phyloP scores from a whole-genome alignment of 768 basidiomycete genomes.

The Termitomyces sp. region DNA sequence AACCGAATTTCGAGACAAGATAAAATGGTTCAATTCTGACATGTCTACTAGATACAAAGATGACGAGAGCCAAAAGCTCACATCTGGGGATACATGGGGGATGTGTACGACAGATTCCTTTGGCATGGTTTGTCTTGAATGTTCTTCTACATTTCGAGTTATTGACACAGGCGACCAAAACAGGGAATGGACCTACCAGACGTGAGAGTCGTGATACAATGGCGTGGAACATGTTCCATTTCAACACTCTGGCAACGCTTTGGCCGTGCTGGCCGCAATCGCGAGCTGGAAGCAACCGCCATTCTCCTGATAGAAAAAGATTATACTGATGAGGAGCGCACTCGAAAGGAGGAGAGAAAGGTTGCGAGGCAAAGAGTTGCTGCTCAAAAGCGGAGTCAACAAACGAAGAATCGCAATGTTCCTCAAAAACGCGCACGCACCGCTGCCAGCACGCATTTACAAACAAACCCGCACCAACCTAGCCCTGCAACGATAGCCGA shows the following conservation, averaged over 20 bases:
- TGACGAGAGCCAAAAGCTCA: conserved; percentile 1
- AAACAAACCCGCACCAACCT: no score
- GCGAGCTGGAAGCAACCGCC: neutral
- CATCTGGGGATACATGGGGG: conserved; percentile 5
- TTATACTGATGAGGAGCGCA: neutral
- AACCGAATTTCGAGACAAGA: neutral
- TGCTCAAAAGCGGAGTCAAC: neutral
- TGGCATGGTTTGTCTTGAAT: neutral
- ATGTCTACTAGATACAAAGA: conserved; percentile 6
- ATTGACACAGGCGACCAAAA: no score
- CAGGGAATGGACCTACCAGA: conserved; percentile 1
- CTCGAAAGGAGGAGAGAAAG: no score
- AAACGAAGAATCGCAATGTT: no score
- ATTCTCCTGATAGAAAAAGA: neutral
- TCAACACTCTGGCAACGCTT: neutral
- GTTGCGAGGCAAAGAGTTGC: neutral
- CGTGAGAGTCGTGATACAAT: neutral
- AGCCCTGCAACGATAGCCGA: no score
- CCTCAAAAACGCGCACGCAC: no score
- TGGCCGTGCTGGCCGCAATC: neutral
- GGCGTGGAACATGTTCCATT: neutral
- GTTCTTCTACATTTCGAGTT: no score
- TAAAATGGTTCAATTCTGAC: neutral
- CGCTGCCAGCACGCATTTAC: no score
- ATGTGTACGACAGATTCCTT: conserved; percentile 12